These are phyloP conservation scores for Eucalyptus viminalis DNA, from an alignment of 345 rosid species.

Conservation along the genomic window DNA sequence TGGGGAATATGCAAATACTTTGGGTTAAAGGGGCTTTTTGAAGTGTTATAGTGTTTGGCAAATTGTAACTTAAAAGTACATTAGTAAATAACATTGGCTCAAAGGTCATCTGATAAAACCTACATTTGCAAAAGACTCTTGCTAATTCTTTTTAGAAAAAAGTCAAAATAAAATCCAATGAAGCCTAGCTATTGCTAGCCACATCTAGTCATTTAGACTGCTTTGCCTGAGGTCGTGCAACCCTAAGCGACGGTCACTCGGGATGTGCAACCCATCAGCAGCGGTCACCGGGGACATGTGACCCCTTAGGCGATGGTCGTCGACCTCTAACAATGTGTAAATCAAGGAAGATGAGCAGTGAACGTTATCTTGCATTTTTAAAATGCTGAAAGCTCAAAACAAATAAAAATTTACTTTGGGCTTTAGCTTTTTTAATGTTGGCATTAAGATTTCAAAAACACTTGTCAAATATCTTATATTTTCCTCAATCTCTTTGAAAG, in stretches of 20 bases:
- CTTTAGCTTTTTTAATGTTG: accelerated
- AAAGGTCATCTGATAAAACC: too few species aligned
- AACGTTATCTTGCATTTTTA: too few species aligned
- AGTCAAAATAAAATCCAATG: accelerated
- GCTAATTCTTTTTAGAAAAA: too few species aligned
- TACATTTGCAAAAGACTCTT: too few species aligned
- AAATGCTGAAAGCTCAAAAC: accelerated
- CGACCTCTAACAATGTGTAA: accelerated
- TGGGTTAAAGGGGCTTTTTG: accelerated
- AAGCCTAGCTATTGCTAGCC: too few species aligned
- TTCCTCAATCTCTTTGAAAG: accelerated
- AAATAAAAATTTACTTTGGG: accelerated
- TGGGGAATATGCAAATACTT: too few species aligned
- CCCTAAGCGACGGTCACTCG: accelerated
- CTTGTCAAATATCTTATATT: too few species aligned
- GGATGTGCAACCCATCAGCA: accelerated
- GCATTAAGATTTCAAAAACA: too few species aligned
- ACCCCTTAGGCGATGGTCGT: accelerated
- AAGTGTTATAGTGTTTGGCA: accelerated
- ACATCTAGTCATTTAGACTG: accelerated
- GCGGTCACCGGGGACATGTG: accelerated
- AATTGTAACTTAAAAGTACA: too few species aligned
- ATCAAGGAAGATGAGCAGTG: too few species aligned
- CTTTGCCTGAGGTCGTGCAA: accelerated
- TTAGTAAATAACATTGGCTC: accelerated